phyloP scores from a whole-genome alignment of 2,329 filamentous ascomycete species.

The Aspergillus latus region DNA sequence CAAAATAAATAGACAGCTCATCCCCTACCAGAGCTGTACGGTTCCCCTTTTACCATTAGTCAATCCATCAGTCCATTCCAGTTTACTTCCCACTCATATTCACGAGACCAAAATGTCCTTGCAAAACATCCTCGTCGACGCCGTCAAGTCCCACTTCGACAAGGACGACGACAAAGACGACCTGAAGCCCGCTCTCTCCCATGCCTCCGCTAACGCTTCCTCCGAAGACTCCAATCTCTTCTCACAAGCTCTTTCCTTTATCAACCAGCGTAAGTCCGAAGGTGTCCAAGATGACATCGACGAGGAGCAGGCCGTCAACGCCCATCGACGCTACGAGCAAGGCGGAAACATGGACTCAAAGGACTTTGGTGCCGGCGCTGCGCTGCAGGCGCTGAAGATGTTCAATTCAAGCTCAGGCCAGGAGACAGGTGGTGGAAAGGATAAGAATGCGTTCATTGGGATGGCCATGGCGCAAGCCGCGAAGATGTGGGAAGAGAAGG shows the following conservation, averaged over 20 bases:
- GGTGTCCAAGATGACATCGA: constrained; percentile 56
- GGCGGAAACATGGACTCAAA: constrained; percentile 43
- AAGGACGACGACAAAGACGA: constrained; percentile 42
- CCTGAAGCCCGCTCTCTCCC: constrained; percentile 53
- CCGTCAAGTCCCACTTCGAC: constrained; percentile 17
- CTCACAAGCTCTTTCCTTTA: constrained; percentile 55
- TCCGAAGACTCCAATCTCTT: constrained; percentile 56
- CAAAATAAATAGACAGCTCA: constrained; percentile 10
- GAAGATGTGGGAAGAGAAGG: constrained; percentile 69
- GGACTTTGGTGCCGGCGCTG: constrained; percentile 46
- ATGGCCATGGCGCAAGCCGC: constrained; percentile 86
- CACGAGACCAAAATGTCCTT: constrained; percentile 25
- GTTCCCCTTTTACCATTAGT: background rate
- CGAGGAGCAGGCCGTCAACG: constrained; percentile 66
- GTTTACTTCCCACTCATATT: background rate
- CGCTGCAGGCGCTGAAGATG: constrained; percentile 67
- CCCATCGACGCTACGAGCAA: constrained; percentile 73
- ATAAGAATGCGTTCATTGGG: constrained; percentile 77
- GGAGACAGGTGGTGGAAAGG: constrained; percentile 40
- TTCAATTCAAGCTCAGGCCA: constrained; percentile 59
- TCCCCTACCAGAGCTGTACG: background rate
- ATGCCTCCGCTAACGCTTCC: constrained; percentile 55
- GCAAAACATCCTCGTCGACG: constrained; percentile 19
- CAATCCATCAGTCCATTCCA: background rate
- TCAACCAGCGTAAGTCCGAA: constrained; percentile 53